These are phyloP conservation scores for Thermomyces lanuginosus DNA, from an alignment of 2,329 filamentous ascomycete species.

Conservation along the genomic window DNA sequence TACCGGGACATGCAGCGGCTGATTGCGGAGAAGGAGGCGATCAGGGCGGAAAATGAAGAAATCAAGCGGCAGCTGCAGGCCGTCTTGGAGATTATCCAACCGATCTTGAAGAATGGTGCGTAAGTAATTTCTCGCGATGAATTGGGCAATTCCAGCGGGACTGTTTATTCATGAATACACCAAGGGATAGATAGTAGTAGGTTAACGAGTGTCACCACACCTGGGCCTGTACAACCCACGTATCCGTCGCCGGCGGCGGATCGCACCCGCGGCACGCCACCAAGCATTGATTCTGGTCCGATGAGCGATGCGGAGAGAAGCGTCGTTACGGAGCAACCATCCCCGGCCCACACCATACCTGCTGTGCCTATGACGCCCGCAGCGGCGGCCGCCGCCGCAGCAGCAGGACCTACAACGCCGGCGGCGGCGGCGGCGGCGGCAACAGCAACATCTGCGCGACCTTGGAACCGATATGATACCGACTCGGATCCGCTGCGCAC, in stretches of 20 bases:
- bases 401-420: too few species aligned
- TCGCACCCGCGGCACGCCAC: conserved; percentile 11
- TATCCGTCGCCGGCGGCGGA: conserved; percentile 15
- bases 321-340: conserved; percentile 15
- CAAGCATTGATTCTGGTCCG: conserved; percentile 8
- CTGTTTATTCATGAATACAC: too few species aligned
- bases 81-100: conserved; percentile 41
- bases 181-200: too few species aligned
- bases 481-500: conserved; percentile 3
- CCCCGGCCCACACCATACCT: conserved; percentile 11
- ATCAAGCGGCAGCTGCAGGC: conserved; percentile 52
- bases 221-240: conserved; percentile 4
- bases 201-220: not conserved
- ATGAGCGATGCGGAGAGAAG: conserved; percentile 15
- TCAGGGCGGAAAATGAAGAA: conserved; percentile 65
- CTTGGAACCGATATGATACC: too few species aligned
- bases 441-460: too few species aligned
- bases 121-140: too few species aligned
- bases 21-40: conserved; percentile 56
- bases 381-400: too few species aligned
- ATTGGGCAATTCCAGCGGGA: too few species aligned
- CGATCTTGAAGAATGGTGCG: conserved; percentile 20
- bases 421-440: too few species aligned
- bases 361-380: too few species aligned
- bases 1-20: conserved; percentile 69